Evolutionary conservation across 768 basidiomycete species (phyloP), one percentile per base, ranked within the genome.

Genomic region (Naganishia onofrii): DNA sequence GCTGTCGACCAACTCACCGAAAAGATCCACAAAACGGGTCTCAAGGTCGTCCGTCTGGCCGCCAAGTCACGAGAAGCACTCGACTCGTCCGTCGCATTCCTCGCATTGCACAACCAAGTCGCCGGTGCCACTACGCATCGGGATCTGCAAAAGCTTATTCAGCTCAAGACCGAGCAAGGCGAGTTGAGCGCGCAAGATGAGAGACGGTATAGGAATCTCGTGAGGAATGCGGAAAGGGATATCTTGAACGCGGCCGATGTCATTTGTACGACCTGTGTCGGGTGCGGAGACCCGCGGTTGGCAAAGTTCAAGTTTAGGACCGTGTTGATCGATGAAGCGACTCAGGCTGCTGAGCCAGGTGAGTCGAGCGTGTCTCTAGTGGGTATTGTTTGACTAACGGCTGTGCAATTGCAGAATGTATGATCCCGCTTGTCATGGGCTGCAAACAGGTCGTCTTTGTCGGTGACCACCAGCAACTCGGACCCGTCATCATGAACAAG

Each of bases 401-500:
- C 81, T 75, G 78, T 75, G 26, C 68, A 70, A 58, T 13, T 23
- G 8, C 75, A 95, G 96, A 99, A 83, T 98, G 95, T 82, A 98
- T 99, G 94, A 99, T 99, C 75, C 96, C 96, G 19, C 86, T 99
- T 38, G 90, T 98, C 7, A 88, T 99, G 76, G 96, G 96, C 17
- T 98, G 94, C 80, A 98, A 98, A 81, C 96, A 99, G 77, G 93
- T 93, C 67, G 96, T 99, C 31, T 87, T 99, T 48, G 96, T 99
- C 67, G 96, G 96, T 66, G 95, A 97, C 82, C 91, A 96, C 80
- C 79, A 90, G 84, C 96, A 98, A 85, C 88, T 98, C 60, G 96
- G 96, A 0, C 96, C 96, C 8, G 96, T 98, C 76, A 97, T 99
- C 80, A 98, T 99, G 96, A 99, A 98, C 87, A 99, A 99, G 87